Percentiles rank a stretch among this genome's conserved stretches.
Evolutionary conservation across 1,284 basidiomycete genomes (phyloP).

Genomic region (Anthracocystis panici-leucophaei): DNA sequence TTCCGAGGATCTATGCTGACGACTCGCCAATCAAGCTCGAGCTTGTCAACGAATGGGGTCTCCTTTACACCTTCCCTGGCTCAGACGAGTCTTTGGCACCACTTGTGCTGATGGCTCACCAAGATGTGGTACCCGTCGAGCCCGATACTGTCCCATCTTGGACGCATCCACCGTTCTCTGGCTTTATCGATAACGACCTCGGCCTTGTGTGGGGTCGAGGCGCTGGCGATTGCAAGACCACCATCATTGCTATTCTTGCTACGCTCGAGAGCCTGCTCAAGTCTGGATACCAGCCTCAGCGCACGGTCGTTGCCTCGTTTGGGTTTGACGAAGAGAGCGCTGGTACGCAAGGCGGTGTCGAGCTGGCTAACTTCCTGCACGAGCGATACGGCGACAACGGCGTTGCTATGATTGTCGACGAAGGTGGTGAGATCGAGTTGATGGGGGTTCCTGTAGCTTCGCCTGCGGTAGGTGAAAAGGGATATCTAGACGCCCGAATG

Average conservation of each 20-base stretch:
- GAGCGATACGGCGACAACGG: constrained; percentile 53
- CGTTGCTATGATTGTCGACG: constrained; percentile 63
- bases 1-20: constrained; percentile 35
- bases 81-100: constrained; percentile 75
- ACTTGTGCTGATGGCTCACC: constrained; percentile 77
- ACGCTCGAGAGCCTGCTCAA: constrained; percentile 73
- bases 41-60: constrained; percentile 76
- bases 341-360: constrained; percentile 60
- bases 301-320: constrained; percentile 75
- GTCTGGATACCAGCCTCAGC: constrained; percentile 69
- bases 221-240: constrained; percentile 69
- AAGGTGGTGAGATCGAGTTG: constrained; percentile 54
- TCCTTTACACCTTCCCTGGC: constrained; percentile 78
- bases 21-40: constrained; percentile 43
- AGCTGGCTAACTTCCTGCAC: constrained; percentile 46
- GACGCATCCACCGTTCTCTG: constrained; percentile 73
- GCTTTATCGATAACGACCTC: constrained; percentile 70
- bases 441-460: constrained; percentile 60
- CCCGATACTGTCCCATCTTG: constrained; percentile 71
- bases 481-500: constrained; percentile 71
- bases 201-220: constrained; percentile 73
- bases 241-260: constrained; percentile 71
- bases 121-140: constrained; percentile 75
- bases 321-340: constrained; percentile 78
- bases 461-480: constrained; percentile 77